These are phyloP conservation scores for Leishmania gerbilli DNA, from an alignment of 208 protist genomes.

Conservation along the genomic window DNA sequence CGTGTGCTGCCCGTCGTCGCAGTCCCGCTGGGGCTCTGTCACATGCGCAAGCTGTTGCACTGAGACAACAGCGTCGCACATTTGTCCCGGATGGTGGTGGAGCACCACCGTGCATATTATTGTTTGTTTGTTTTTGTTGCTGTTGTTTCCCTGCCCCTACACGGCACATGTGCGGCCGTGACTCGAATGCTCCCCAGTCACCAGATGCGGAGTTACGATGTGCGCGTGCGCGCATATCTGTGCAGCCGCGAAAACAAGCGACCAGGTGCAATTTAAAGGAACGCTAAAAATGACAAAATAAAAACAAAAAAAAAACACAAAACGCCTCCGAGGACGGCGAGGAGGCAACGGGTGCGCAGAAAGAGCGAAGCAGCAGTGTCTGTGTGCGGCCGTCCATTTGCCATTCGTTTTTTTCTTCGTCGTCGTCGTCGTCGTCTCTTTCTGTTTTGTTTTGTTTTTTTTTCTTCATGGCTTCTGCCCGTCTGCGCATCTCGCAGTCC, in stretches of 20 bases:
- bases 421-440: background rate
- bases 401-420: background rate
- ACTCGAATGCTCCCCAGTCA: background rate
- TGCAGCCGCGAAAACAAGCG: background rate
- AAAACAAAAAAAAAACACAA: background rate
- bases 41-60: background rate
- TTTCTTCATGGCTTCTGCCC: background rate
- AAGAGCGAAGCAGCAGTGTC: background rate
- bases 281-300: background rate
- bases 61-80: background rate
- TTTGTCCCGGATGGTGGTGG: background rate
- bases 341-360: background rate
- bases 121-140: background rate
- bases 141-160: too few species aligned
- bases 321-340: background rate
- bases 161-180: background rate
- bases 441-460: background rate
- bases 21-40: conserved; percentile 26
- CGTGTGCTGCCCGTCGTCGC: conserved; percentile 25
- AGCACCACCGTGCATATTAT: background rate
- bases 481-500: background rate
- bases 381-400: background rate
- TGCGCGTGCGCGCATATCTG: background rate
- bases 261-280: too few species aligned
- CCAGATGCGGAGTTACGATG: background rate